Base-by-base conservation (phyloP, 495 filamentous ascomycete genomes). In the Parathielavia hyrcaniae region DNA sequence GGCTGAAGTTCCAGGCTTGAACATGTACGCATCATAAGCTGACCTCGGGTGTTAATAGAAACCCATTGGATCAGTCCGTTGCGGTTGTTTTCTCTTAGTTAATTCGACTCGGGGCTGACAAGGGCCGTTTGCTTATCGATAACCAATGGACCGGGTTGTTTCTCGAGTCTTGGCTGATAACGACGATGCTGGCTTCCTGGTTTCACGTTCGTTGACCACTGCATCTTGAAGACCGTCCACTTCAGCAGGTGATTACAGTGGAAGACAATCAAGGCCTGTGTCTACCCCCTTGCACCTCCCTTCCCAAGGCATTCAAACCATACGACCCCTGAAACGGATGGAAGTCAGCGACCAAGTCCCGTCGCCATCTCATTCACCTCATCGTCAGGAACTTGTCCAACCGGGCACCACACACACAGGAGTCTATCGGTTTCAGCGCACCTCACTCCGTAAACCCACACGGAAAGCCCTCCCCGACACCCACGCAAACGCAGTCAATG, bases 391-490 rank as follows among this genome's bases (percentile, higher is more conserved):
- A 30, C 26, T 20, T 49, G 17, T 34, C 22, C 35, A 17, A 26
- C 23, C 58, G n/a, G n/a, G n/a, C n/a, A 16, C 41, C 14, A 57
- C 36, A 46, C 36, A 46, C 12, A 26, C 45, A 50, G 43, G 36
- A 50, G 47, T 57, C 55, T 57, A 57, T 57, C 55, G 55, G 39
- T 50, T 26, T 48, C 48, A 19, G 11, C 46, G 16, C 17, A 41
- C 26, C 26, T n/a, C n/a, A n/a, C n/a, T n/a, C 26, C 26, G 26
- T 30, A 35, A 30, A 23, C 47, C n/a, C 39, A 32, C 46, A 51
- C 32, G 14, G 34, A 44, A 58, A 30, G 26, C 35, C 57, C n/a
- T n/a, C n/a, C 34, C 49, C 44, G 50, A 60, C 44, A 48, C 46
- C 45, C 41, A 34, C 41, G 32, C 50, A 39, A 30, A 35, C 41